phyloP scores from a whole-genome alignment of 169 alveolate species.

The Eimeria falciformis region DNA sequence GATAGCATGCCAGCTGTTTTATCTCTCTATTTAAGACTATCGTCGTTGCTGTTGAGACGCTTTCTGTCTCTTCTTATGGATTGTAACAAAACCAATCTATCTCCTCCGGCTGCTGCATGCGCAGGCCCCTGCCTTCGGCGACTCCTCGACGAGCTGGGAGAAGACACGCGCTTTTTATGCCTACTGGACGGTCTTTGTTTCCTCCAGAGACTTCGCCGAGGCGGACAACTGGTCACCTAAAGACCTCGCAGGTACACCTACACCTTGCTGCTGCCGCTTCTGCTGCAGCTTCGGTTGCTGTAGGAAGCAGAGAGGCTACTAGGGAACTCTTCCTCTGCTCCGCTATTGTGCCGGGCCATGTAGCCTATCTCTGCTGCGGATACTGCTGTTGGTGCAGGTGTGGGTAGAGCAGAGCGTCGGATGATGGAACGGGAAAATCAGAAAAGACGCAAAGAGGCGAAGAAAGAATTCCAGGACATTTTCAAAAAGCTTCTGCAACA shows the following conservation, averaged over 20 bases:
- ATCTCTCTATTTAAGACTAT: too few relatives aligned
- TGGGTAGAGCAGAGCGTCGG: neutral
- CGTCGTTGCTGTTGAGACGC: too few relatives aligned
- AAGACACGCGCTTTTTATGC: conserved; percentile 53
- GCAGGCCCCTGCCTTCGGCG: conserved; percentile 42
- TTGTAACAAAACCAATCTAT: too few relatives aligned
- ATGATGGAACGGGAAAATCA: conserved; percentile 47
- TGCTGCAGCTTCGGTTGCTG: neutral
- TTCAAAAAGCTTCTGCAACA: conserved; percentile 60
- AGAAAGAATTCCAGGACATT: conserved; percentile 70
- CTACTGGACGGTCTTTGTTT: conserved; percentile 50
- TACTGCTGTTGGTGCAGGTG: conserved; percentile 25
- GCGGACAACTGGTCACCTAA: conserved; percentile 28
- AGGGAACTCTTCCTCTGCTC: too few relatives aligned
- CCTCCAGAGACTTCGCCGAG: conserved; percentile 2
- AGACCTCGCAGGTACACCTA: neutral
- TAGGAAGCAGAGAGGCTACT: too few relatives aligned
- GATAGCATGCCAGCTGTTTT: too few relatives aligned
- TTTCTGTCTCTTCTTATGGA: too few relatives aligned
- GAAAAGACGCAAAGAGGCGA: conserved; percentile 69
- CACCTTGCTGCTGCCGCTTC: neutral
- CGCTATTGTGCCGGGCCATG: too few relatives aligned
- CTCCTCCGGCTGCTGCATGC: neutral
- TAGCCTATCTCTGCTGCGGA: neutral
- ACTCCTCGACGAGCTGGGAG: conserved; percentile 14